A percentile compares a stretch with the other conserved stretches of the same genome.
Evolutionary conservation across 2,329 filamentous ascomycete species (phyloP).

Genomic region (Calonectria crousiana): DNA sequence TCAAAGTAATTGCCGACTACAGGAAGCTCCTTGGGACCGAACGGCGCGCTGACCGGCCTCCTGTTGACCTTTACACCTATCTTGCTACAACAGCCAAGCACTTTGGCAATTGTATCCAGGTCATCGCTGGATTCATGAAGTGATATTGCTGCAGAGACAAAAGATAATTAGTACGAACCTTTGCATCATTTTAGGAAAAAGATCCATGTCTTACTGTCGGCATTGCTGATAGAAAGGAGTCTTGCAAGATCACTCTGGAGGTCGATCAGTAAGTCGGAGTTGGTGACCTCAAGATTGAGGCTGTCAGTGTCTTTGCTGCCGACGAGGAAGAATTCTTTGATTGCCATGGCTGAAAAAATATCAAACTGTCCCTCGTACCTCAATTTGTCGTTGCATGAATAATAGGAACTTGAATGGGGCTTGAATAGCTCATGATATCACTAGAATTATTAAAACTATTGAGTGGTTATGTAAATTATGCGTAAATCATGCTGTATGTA

Average conservation of each 20-base stretch:
- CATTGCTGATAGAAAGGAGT: neutral
- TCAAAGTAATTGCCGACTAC: neutral
- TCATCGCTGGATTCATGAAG: neutral
- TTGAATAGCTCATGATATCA: neutral
- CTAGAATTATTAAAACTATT: neutral
- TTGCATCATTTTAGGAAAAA: neutral
- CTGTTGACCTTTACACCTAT: neutral
- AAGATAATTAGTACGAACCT: neutral
- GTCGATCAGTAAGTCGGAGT: neutral
- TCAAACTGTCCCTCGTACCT: neutral
- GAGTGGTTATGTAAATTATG: neutral
- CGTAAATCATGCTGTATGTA: neutral
- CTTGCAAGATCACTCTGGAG: neutral
- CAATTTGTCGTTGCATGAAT: neutral
- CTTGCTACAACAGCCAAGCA: neutral
- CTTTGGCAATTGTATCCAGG: neutral
- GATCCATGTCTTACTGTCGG: neutral
- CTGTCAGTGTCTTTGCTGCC: neutral
- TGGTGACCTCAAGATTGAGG: neutral
- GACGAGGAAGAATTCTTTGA: neutral
- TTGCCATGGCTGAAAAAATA: neutral
- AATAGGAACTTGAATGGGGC: neutral
- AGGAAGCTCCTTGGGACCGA: neutral
- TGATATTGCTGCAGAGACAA: neutral
- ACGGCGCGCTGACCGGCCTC: neutral